Percentiles rank a stretch among this genome's conserved stretches.
Conservation (phyloP, 441 rosid genomes). For the Erodium texanum region DNA sequence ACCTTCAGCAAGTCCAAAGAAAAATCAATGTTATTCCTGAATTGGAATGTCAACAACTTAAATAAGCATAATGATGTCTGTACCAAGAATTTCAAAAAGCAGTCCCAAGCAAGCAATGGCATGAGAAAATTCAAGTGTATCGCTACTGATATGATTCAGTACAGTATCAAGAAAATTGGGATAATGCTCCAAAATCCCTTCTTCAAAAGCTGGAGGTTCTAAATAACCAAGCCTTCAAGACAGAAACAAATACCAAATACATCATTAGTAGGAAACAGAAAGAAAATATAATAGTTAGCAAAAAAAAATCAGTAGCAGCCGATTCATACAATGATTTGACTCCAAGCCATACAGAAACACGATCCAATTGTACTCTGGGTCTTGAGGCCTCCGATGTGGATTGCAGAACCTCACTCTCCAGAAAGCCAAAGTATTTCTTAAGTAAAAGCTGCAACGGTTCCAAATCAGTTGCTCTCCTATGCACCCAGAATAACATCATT, state of each 20-base stretch:
- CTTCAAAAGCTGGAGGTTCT: slow-evolving; percentile 97
- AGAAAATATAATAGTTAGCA: slow-evolving; percentile 14
- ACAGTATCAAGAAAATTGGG: slow-evolving; percentile 94
- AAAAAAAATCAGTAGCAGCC: slow-evolving; percentile 26
- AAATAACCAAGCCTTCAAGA: slow-evolving; percentile 83
- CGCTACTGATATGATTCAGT: slow-evolving; percentile 82
- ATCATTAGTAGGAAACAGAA: slow-evolving; percentile 24
- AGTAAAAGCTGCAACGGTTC: slow-evolving; percentile 94
- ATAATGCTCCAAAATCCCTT: slow-evolving; percentile 87
- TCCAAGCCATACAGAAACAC: slow-evolving; percentile 83
- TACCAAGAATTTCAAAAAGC: slow-evolving; percentile 96
- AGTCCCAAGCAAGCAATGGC: slow-evolving; percentile 84
- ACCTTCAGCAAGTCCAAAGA: slow-evolving; percentile 44
- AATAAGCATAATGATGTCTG: slow-evolving; percentile 1
- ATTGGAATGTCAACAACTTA: slow-evolving; percentile 4
- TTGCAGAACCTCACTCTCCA: slow-evolving; percentile 79
- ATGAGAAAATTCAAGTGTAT: slow-evolving; percentile 84
- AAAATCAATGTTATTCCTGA: slow-evolving; percentile 8
- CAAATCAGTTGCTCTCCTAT: slow-evolving; percentile 82
- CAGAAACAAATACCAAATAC: slow-evolving; percentile 17
- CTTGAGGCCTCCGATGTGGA: slow-evolving; percentile 49
- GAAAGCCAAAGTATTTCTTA: slow-evolving; percentile 59
- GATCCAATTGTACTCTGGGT: slow-evolving; percentile 72
- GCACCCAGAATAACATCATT: slow-evolving; percentile 3
- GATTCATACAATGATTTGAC: slow-evolving; percentile 83